Evolutionary conservation across 805 yeast genomes (phyloP), one percentile per base, ranked within the genome.

Genomic region (Kregervanrija fluxuum): DNA sequence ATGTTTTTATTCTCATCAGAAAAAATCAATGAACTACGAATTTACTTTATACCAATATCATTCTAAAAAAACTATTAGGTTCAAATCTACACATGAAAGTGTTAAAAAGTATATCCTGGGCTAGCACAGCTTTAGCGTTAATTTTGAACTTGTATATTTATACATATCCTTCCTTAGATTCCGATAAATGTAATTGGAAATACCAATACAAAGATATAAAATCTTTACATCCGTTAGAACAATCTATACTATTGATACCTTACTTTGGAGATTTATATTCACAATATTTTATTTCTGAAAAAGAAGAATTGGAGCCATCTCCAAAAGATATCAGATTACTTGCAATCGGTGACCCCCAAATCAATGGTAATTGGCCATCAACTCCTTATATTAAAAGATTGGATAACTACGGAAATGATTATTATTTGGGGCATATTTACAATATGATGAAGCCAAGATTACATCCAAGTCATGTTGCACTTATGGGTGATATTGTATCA

Each of bases 341-440:
- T 51, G 84, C 95, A 5, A 82, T 89, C 62, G 99, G 98, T 6
- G 99, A 93, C 58, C 99, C 99, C 0, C 99, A 93, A 67, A 90
- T 93, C 62, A 85, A 91, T 49, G 99, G 99, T 2, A 77, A 81
- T 53, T 80, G 87, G 84, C 76, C 74, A 8, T 67, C 70, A 22
- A 83, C 95, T 1, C 77, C 82, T 11, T 79, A 81, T 56, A 69
- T 86, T 46, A 83, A 85, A 48, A 65, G 87, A 42, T 66, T 93
- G 22, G 99, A 93, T 59, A 84, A 85, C 44, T 83, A 64, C 57
- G 99, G 96, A 2, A 93, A 93, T 66, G 99, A 93, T 66, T 74
- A 78, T 53, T 93, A 82, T 57, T 66, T 93, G 48, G 95, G 95
- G 2, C 97, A 90, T 55, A 82, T 91, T 17, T 88, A 82, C 61